Percentiles rank a stretch among this genome's conserved stretches.
These are phyloP conservation scores for Chlorociboria aeruginascens DNA, from an alignment of 495 filamentous ascomycete species.

Conservation along the genomic window DNA sequence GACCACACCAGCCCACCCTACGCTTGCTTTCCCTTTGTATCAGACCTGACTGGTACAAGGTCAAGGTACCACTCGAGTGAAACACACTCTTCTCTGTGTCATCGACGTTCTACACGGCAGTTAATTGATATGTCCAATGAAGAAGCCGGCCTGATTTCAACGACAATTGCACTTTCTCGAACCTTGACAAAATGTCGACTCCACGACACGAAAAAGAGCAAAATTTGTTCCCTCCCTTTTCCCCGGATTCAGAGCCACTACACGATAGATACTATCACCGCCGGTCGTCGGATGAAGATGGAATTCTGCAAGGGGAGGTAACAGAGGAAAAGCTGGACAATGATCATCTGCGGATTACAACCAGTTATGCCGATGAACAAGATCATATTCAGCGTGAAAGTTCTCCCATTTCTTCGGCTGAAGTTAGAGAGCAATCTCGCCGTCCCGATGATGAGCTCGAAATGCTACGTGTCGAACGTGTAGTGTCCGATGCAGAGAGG, in stretches of 20 bases:
- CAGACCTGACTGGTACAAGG: too few species aligned
- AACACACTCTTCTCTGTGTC: too few species aligned
- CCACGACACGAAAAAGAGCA: slow-evolving; percentile 18
- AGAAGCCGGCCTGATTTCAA: too few species aligned
- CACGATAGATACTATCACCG: not conserved
- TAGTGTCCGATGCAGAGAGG: slow-evolving; percentile 43
- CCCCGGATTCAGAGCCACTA: slow-evolving; percentile 1
- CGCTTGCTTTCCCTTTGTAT: too few species aligned
- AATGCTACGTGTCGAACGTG: slow-evolving; percentile 68
- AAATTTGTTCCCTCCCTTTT: slow-evolving; percentile 18
- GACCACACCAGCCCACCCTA: too few species aligned
- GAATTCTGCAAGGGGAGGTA: slow-evolving; percentile 12
- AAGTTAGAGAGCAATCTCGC: slow-evolving; percentile 45
- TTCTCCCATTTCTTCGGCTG: slow-evolving; percentile 14
- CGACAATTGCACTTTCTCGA: not conserved
- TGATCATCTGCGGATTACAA: slow-evolving; percentile 14
- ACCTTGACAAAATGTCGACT: slow-evolving; percentile 10
- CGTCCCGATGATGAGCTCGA: slow-evolving; percentile 77
- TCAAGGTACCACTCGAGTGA: too few species aligned
- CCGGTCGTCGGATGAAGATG: slow-evolving; percentile 20
- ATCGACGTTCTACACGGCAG: too few species aligned
- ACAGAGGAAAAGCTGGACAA: slow-evolving; percentile 3
- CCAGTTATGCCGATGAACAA: slow-evolving; percentile 10
- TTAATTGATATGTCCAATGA: too few species aligned
- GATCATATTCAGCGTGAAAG: slow-evolving; percentile 1